phyloP scores from a whole-genome alignment of 257 asterid genomes.

The Solanum lycopersicoides region DNA sequence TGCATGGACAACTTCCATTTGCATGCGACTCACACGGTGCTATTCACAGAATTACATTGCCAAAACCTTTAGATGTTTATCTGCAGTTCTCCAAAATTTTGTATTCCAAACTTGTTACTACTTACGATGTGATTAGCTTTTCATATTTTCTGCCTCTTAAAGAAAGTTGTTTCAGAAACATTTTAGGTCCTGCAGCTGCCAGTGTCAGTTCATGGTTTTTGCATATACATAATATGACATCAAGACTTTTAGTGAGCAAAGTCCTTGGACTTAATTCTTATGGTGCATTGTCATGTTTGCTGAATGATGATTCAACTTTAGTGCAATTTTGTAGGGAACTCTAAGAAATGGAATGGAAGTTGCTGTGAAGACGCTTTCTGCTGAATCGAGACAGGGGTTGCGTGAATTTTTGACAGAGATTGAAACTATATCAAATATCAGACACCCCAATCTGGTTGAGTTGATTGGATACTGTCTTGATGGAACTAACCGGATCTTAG shows the following conservation, averaged over 20 bases:
- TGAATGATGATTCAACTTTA: constrained; percentile 6
- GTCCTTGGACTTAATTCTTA: neutral
- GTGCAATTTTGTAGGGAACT: constrained; percentile 49
- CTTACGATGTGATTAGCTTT: neutral
- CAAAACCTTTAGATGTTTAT: neutral
- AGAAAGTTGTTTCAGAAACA: neutral
- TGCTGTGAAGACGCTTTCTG: constrained; percentile 77
- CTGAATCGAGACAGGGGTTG: constrained; percentile 71
- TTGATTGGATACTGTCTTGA: constrained; percentile 78
- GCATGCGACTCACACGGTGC: neutral
- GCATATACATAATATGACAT: neutral
- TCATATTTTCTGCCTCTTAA: neutral
- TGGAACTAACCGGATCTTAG: constrained; percentile 55
- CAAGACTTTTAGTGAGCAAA: neutral
- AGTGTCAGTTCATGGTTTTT: neutral
- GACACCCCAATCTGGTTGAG: constrained; percentile 82
- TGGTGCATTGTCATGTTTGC: neutral
- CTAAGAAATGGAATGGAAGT: constrained; percentile 47
- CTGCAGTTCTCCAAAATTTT: neutral
- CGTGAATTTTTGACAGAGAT: constrained; percentile 83
- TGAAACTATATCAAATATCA: constrained; percentile 65
- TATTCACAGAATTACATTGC: neutral
- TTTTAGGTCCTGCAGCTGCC: neutral
- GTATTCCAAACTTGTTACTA: neutral
- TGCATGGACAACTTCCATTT: neutral